phyloP scores from a whole-genome alignment of 2,329 filamentous ascomycete genomes.

The Trichoderma sp. region DNA sequence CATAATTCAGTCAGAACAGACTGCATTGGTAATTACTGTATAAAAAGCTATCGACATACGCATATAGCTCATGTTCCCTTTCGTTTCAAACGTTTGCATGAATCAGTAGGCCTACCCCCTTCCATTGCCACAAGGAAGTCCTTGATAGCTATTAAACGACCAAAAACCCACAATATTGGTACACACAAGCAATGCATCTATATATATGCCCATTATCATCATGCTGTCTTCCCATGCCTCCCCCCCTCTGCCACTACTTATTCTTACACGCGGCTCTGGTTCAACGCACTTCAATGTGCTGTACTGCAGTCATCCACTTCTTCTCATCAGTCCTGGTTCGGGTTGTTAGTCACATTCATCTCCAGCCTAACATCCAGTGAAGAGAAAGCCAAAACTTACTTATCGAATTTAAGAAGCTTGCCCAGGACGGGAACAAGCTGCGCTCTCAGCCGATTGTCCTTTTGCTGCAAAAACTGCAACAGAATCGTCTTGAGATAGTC shows the following conservation, averaged over 20 bases:
- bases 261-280: background rate
- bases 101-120: background rate
- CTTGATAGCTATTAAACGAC: background rate
- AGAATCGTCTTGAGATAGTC: slow-evolving; percentile 79
- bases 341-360: background rate
- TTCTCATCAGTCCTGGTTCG: slow-evolving; percentile 26
- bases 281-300: slow-evolving; percentile 24
- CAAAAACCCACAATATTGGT: background rate
- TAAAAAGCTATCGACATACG: background rate
- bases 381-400: slow-evolving; percentile 49
- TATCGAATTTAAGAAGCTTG: slow-evolving; percentile 73
- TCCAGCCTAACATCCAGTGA: background rate
- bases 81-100: background rate
- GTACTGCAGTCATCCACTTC: slow-evolving; percentile 29
- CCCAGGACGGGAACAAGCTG: slow-evolving; percentile 76
- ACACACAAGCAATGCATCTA: background rate
- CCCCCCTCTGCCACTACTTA: background rate
- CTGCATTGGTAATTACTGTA: background rate
- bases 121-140: background rate
- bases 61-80: background rate
- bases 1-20: background rate
- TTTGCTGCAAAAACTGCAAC: slow-evolving; percentile 77
- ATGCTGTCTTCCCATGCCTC: background rate
- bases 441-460: slow-evolving; percentile 70
- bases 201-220: background rate